phyloP scores from a whole-genome alignment of 2,329 filamentous ascomycete genomes.

The Paecilomyces fulvus region DNA sequence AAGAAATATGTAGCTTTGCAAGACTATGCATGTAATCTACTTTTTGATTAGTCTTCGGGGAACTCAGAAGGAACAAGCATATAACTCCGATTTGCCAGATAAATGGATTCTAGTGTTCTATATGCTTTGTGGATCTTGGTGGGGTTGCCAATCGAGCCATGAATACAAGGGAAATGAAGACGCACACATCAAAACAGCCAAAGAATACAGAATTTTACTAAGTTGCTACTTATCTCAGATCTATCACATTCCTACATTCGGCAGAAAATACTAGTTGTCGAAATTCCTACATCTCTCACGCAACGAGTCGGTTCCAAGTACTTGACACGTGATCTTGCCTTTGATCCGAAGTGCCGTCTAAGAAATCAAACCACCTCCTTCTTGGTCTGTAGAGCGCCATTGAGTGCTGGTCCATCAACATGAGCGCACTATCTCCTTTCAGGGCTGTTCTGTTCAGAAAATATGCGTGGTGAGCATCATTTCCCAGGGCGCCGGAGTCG shows the following conservation, averaged over 20 bases:
- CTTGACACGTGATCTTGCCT: constrained; percentile 1
- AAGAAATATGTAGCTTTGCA: too few relatives aligned
- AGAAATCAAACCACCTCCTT: neutral
- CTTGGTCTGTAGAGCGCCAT: neutral
- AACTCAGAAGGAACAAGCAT: neutral
- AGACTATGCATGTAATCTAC: neutral
- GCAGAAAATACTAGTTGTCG: neutral
- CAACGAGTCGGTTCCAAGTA: neutral
- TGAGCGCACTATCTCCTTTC: neutral
- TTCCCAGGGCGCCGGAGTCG: neutral
- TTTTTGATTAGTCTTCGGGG: neutral
- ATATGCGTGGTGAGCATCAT: neutral
- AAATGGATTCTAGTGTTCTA: too few relatives aligned
- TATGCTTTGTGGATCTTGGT: too few relatives aligned
- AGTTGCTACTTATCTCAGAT: neutral
- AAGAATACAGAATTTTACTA: neutral
- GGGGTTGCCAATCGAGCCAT: too few relatives aligned
- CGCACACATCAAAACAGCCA: neutral
- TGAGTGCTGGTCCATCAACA: neutral
- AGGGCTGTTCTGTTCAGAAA: neutral
- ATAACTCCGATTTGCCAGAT: too few relatives aligned
- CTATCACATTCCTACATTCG: neutral
- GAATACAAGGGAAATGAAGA: too few relatives aligned
- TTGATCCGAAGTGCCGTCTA: neutral
- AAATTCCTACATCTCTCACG: neutral